phyloP scores from a whole-genome alignment of 169 alveolate genomes.

The Cryptosporidium parvum region DNA sequence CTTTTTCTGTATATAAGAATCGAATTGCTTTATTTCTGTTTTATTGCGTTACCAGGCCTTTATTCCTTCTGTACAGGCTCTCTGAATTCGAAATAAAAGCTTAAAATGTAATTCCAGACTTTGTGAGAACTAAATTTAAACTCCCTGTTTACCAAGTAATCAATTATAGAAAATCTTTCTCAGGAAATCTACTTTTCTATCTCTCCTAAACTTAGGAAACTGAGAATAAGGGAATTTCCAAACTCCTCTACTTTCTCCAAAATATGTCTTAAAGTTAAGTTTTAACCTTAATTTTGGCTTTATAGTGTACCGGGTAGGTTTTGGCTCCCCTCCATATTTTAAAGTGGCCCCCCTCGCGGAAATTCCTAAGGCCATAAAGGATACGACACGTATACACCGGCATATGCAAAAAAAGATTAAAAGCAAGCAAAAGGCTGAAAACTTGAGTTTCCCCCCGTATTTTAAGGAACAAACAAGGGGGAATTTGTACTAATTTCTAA shows the following conservation, averaged over 20 bases:
- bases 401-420: slow-evolving; percentile 14
- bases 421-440: slow-evolving; percentile 14
- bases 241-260: background rate
- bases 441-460: background rate
- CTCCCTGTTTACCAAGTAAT: background rate
- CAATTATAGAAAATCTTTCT: too few relatives aligned
- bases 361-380: background rate
- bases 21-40: background rate
- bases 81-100: background rate
- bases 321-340: slow-evolving; percentile 9
- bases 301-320: background rate
- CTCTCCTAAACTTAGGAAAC: too few relatives aligned
- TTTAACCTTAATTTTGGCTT: background rate
- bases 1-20: background rate
- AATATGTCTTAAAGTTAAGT: background rate
- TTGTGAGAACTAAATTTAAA: slow-evolving; percentile 5
- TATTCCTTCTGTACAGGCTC: background rate
- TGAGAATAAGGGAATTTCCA: background rate
- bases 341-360: slow-evolving; percentile 24
- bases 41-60: background rate
- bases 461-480: background rate
- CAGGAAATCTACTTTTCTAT: background rate
- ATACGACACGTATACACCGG: slow-evolving; percentile 33
- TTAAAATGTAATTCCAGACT: slow-evolving; percentile 3
- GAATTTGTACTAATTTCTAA: background rate